A percentile compares a stretch with the other conserved stretches of the same genome.
Evolutionary conservation across 176 grass and related monocot genomes (phyloP).

Genomic region (Bromus sterilis): DNA sequence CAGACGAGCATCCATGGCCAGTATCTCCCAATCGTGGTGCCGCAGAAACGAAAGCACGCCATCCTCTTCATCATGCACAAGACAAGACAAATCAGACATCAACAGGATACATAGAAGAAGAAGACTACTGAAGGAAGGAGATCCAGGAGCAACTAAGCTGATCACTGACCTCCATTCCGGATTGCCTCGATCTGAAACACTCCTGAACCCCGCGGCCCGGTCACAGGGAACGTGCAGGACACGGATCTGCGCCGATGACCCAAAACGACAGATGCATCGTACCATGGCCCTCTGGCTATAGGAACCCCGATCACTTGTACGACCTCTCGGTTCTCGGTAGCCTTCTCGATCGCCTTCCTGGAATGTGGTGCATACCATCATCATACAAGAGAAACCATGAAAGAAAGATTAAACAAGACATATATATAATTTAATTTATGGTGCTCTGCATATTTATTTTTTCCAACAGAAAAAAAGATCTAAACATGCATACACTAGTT

Average conservation of each 20-base stretch:
- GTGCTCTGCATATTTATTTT: too few relatives aligned
- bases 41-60: conserved; percentile 67
- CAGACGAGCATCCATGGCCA: conserved; percentile 65
- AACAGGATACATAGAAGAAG: too few relatives aligned
- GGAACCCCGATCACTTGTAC: conserved; percentile 64
- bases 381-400: not conserved
- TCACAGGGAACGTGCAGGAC: conserved; percentile 82
- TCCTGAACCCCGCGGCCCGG: conserved; percentile 73
- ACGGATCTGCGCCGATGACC: conserved; percentile 62
- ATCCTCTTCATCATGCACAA: conserved; percentile 34
- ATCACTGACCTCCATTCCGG: conserved; percentile 72
- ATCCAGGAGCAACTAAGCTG: too few relatives aligned
- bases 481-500: not conserved
- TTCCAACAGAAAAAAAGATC: not conserved
- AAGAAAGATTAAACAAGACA: not conserved
- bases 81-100: too few relatives aligned
- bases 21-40: conserved; percentile 79
- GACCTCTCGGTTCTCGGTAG: conserved; percentile 45
- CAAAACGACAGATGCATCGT: conserved; percentile 66
- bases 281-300: conserved; percentile 81
- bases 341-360: conserved; percentile 75
- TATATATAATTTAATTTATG: too few relatives aligned
- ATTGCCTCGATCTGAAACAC: conserved; percentile 63
- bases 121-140: too few relatives aligned
- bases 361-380: not conserved